Evolutionary conservation across 768 basidiomycete species (phyloP), one percentile per base, ranked within the genome.

Genomic region (Suillus cothurnatus): DNA sequence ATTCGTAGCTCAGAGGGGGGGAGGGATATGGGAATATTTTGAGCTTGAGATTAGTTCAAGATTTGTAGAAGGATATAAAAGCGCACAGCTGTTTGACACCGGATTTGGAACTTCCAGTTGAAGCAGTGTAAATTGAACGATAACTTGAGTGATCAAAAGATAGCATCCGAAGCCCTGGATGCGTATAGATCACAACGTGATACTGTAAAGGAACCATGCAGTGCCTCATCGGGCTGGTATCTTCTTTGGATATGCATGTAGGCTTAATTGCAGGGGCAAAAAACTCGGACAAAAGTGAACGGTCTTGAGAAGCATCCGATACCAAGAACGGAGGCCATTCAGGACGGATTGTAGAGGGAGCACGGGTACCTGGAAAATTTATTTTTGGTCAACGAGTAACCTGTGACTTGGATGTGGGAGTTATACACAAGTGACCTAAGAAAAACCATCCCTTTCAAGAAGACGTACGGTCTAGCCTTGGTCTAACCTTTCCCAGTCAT

Each of bases 11-110:
- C 26, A 62, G 12, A 64, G 55, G 56, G 31, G 41, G 12, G 62
- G 55, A 52, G 31, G 41, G 55, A 1, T 39, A 39, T 50, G 67
- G 66, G 61, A 53, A 26, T 57, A 34, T 17, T 28, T 34, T 31
- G n/a, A 34, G 49, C 23, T 55, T 19, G 65, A 31, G 31, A 60
- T 56, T 31, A 1, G 52, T 49, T 7, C 3, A 52, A 4, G 38
- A 6, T 12, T 45, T 14, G 50, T 34, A 53, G 17, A 31, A 62
- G 2, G 68, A 71, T 74, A 77, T 73, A 73, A 66, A 55, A 11
- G 23, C 2, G 6, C 5, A 26, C 19, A 28, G 39, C 1, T 28
- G 17, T 6, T 11, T 28, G 58, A 41, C 0, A 9, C 36, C 38
- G 6, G 26, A 59, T 59, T 59, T 59, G 17, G 58, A 59, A 59